Evolutionary conservation across 257 asterid species (phyloP).

Genomic region (Osmanthus fragrans): DNA sequence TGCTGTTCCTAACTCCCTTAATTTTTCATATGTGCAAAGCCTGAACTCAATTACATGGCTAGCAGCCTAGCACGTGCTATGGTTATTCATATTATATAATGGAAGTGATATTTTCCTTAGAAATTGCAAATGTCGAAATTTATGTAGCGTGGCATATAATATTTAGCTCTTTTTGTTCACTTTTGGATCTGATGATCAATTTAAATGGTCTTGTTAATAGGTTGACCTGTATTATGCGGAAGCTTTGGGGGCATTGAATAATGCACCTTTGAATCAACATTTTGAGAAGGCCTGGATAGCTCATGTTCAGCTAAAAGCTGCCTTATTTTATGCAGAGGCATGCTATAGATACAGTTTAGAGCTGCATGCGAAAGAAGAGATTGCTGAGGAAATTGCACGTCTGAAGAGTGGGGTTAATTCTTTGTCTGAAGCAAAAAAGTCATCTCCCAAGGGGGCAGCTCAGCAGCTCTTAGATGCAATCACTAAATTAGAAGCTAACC

Average conservation of each 20-base stretch:
- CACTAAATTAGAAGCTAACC: slow-evolving; percentile 66
- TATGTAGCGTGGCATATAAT: not conserved
- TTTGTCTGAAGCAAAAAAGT: slow-evolving; percentile 72
- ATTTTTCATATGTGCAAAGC: slow-evolving; percentile 12
- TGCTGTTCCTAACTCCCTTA: not conserved
- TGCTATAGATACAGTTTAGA: slow-evolving; percentile 87
- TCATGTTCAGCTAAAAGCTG: slow-evolving; percentile 92
- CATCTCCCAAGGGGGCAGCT: slow-evolving; percentile 80
- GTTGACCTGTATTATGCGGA: slow-evolving; percentile 91
- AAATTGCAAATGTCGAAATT: slow-evolving; percentile 14
- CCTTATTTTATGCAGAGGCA: slow-evolving; percentile 93
- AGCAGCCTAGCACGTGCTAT: not conserved
- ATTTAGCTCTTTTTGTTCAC: not conserved
- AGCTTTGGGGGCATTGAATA: slow-evolving; percentile 72
- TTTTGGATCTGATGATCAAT: slow-evolving; percentile 17
- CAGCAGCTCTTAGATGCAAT: slow-evolving; percentile 86
- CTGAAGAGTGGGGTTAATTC: slow-evolving; percentile 77
- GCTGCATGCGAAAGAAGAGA: slow-evolving; percentile 93
- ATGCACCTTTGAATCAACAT: slow-evolving; percentile 82
- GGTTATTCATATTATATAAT: slow-evolving; percentile 1
- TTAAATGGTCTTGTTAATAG: slow-evolving; percentile 41
- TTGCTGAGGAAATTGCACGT: slow-evolving; percentile 97
- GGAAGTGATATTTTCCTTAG: slow-evolving; percentile 19
- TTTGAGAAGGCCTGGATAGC: slow-evolving; percentile 89
- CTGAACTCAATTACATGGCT: slow-evolving; percentile 16